A percentile compares a stretch with the other conserved stretches of the same genome.
phyloP scores from a whole-genome alignment of 2,329 filamentous ascomycete species.

The Hymenoscyphus fraxineus region DNA sequence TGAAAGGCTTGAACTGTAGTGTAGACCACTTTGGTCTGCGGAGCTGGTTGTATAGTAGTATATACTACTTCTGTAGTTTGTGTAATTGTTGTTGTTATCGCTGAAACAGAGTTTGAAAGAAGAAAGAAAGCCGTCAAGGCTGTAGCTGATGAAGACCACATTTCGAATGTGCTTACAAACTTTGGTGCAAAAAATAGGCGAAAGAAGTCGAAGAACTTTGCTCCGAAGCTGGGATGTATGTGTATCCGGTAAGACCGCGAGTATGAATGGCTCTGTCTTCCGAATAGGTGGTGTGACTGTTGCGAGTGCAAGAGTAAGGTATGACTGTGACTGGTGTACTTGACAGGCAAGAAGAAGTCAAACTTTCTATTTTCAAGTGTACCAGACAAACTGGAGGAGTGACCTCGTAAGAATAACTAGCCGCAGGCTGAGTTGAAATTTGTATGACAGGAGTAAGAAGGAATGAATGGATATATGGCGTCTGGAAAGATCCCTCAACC shows the following conservation, averaged over 20 bases:
- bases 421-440: background rate
- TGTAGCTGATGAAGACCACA: conserved; percentile 21
- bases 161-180: conserved; percentile 7
- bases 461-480: background rate
- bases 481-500: background rate
- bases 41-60: background rate
- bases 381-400: conserved; percentile 4
- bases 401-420: background rate
- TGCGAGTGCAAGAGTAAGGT: background rate
- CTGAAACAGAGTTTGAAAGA: conserved; percentile 17
- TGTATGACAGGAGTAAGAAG: background rate
- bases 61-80: background rate
- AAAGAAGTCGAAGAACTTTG: background rate
- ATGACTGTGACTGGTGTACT: background rate
- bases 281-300: too few relatives aligned
- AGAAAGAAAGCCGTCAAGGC: conserved; percentile 23
- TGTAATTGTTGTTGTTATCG: conserved; percentile 5
- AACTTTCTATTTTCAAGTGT: background rate
- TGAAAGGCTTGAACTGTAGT: background rate
- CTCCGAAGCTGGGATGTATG: background rate
- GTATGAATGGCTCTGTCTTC: conserved; percentile 12
- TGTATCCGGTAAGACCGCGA: conserved; percentile 3
- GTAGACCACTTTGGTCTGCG: background rate
- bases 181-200: conserved; percentile 3
- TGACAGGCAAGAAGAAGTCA: background rate